A percentile compares a stretch with the other conserved stretches of the same genome.
Evolutionary conservation across 1,284 basidiomycete species (phyloP).

Genomic region (Porphyrellus sp.): DNA sequence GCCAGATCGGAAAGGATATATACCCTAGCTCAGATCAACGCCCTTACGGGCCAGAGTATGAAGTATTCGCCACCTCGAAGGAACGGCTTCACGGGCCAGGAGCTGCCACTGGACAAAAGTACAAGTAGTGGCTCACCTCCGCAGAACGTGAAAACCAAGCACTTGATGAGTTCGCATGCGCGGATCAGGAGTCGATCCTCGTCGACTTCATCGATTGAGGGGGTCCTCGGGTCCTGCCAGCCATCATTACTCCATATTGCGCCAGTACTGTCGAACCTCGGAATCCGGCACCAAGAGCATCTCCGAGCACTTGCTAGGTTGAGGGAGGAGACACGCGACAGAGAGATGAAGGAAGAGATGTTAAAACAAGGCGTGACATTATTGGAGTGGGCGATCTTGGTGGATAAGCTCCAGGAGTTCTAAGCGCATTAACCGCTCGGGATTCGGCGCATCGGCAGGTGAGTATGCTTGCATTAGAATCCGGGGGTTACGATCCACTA

Average conservation of each 20-base stretch:
- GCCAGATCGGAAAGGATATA: constrained; percentile 35
- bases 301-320: constrained; percentile 56
- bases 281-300: constrained; percentile 57
- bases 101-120: constrained; percentile 13
- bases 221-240: constrained; percentile 52
- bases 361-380: constrained; percentile 62
- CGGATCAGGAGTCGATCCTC: constrained; percentile 24
- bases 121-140: constrained; percentile 25
- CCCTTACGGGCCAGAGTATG: constrained; percentile 30
- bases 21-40: constrained; percentile 34
- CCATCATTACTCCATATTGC: constrained; percentile 59
- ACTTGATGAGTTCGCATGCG: constrained; percentile 13
- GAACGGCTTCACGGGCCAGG: constrained; percentile 11
- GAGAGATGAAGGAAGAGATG: constrained; percentile 64
- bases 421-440: constrained; percentile 2
- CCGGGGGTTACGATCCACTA: background rate
- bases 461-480: background rate
- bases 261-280: constrained; percentile 51
- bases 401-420: constrained; percentile 46
- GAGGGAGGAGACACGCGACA: constrained; percentile 60
- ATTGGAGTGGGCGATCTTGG: constrained; percentile 73
- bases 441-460: background rate
- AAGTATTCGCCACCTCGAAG: constrained; percentile 23
- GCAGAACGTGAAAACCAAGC: constrained; percentile 16
- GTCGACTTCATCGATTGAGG: constrained; percentile 44